phyloP scores from a whole-genome alignment of 1,284 basidiomycete species.

The Rhizopogon parksii region DNA sequence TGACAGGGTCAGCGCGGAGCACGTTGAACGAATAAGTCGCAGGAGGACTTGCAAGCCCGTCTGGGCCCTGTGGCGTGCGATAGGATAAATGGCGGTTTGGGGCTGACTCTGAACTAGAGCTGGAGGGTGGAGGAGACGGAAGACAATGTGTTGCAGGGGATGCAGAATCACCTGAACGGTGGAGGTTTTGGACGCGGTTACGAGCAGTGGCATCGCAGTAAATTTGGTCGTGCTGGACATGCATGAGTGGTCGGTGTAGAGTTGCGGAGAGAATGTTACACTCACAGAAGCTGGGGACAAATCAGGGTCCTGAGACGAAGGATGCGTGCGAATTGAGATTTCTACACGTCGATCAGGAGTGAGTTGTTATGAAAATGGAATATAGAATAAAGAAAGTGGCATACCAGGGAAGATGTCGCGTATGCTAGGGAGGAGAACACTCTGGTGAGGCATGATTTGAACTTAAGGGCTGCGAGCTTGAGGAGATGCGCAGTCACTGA shows the following conservation, averaged over 20 bases:
- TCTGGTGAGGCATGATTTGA: slow-evolving; percentile 19
- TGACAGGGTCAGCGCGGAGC: slow-evolving; percentile 35
- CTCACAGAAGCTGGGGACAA: background rate
- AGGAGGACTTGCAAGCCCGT: slow-evolving; percentile 13
- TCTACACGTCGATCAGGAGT: background rate
- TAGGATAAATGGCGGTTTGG: slow-evolving; percentile 4
- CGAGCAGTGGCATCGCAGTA: background rate
- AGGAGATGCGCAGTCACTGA: background rate
- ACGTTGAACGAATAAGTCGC: slow-evolving; percentile 33
- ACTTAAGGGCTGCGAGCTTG: background rate
- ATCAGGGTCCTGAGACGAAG: background rate
- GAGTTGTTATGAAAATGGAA: background rate
- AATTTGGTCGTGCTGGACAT: slow-evolving; percentile 5
- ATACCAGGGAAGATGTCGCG: slow-evolving; percentile 52
- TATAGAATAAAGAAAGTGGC: background rate
- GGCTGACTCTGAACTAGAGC: slow-evolving; percentile 25
- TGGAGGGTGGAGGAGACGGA: slow-evolving; percentile 24
- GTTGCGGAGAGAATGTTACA: too few species aligned
- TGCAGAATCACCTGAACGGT: background rate
- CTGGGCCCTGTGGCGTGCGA: slow-evolving; percentile 7
- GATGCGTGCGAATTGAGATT: background rate
- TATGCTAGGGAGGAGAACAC: slow-evolving; percentile 44
- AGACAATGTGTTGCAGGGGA: slow-evolving; percentile 11
- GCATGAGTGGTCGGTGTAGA: background rate
- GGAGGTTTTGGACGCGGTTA: background rate